Percentiles rank a stretch among this genome's conserved stretches.
Evolutionary conservation across 768 basidiomycete genomes (phyloP).

Genomic region (Hericium alpestre): DNA sequence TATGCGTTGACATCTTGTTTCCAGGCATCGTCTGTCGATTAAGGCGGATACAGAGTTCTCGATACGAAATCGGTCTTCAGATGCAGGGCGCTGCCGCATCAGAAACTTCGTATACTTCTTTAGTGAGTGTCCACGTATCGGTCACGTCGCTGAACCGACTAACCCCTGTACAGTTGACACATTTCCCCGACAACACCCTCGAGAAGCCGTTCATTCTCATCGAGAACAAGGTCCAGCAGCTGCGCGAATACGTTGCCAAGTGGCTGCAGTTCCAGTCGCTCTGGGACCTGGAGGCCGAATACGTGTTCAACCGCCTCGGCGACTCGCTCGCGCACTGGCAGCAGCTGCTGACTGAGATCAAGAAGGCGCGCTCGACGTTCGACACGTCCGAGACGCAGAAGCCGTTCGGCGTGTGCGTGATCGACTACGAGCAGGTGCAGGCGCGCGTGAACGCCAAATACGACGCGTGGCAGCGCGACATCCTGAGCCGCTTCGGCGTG

Average conservation of each 20-base stretch:
- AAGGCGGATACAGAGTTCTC: constrained; percentile 82
- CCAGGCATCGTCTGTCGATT: constrained; percentile 80
- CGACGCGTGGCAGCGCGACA: constrained; percentile 95
- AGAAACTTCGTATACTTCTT: constrained; percentile 73
- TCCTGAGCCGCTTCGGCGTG: constrained; percentile 81
- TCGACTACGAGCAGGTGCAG: constrained; percentile 98
- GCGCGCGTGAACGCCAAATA: constrained; percentile 97
- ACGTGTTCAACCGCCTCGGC: constrained; percentile 90
- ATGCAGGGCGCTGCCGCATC: constrained; percentile 58
- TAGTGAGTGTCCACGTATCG: constrained; percentile 38
- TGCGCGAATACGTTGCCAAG: constrained; percentile 87
- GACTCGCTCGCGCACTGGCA: constrained; percentile 93
- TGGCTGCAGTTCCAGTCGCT: constrained; percentile 99
- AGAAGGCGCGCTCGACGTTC: constrained; percentile 91
- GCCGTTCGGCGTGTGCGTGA: constrained; percentile 84
- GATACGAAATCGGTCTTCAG: constrained; percentile 94
- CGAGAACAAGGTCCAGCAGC: constrained; percentile 77
- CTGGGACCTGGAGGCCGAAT: constrained; percentile 97
- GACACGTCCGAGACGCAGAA: constrained; percentile 93
- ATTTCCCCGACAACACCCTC: constrained; percentile 62
- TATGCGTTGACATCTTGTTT: neutral
- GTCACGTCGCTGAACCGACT: constrained; percentile 9
- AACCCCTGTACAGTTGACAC: constrained; percentile 44
- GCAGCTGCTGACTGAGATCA: constrained; percentile 91
- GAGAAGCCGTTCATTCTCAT: constrained; percentile 78